Conservation (phyloP, 176 grass and related monocot species). For the Musa acuminata region DNA sequence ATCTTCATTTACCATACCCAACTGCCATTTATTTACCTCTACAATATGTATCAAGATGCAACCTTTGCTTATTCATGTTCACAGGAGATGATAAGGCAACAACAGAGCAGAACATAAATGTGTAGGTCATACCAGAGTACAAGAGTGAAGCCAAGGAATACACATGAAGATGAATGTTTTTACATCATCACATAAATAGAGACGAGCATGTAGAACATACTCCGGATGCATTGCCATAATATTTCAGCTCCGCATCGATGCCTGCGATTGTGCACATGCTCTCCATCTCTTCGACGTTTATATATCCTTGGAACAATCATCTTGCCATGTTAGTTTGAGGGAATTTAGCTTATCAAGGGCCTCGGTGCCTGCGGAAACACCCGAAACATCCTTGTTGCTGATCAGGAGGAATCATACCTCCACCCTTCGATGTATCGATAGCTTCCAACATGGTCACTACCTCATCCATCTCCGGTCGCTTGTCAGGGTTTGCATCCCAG, state of each 20-base stretch:
- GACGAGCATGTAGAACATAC: not conserved
- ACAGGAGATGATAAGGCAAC: no score
- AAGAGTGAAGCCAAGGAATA: not conserved
- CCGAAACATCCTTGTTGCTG: conserved; percentile 1
- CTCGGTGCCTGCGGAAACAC: not conserved
- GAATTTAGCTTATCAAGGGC: not conserved
- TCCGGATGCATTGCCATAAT: not conserved
- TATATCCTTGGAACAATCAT: not conserved
- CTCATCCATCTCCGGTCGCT: conserved; percentile 10
- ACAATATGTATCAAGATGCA: no score
- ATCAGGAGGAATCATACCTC: conserved; percentile 15
- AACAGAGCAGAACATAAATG: no score
- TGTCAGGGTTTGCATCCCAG: conserved; percentile 13
- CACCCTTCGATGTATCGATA: conserved; percentile 4
- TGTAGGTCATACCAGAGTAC: no score
- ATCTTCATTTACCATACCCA: no score
- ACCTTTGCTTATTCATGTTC: no score
- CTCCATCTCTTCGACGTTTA: not conserved
- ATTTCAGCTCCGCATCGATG: not conserved
- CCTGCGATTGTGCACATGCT: not conserved
- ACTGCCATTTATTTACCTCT: no score
- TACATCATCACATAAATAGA: not conserved
- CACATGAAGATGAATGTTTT: not conserved
- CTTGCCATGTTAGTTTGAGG: no score
- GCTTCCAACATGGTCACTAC: conserved; percentile 3